phyloP scores from a whole-genome alignment of 805 yeast genomes.

The Wickerhamomyces ciferrii region DNA sequence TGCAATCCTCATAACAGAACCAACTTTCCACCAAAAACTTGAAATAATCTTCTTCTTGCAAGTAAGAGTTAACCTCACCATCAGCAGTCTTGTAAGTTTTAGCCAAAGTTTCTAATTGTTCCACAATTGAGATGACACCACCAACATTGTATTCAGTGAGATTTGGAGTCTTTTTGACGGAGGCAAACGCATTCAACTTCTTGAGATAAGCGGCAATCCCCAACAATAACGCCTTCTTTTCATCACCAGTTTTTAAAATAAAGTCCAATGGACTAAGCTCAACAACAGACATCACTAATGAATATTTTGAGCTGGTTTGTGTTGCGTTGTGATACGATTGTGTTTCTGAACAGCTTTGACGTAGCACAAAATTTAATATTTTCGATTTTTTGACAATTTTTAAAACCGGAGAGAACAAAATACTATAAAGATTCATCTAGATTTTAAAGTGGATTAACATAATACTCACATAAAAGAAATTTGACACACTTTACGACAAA shows the following conservation, averaged over 20 bases:
- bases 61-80: neutral
- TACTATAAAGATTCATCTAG: neutral
- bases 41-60: neutral
- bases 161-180: slow-evolving; percentile 23
- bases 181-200: neutral
- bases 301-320: neutral
- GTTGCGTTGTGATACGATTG: too few species aligned
- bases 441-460: too few species aligned
- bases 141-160: slow-evolving; percentile 40
- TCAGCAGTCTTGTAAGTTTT: neutral
- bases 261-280: neutral
- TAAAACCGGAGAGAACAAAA: neutral
- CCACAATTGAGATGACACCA: slow-evolving; percentile 31
- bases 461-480: too few species aligned
- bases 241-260: neutral
- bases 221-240: neutral
- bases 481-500: too few species aligned
- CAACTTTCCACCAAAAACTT: neutral
- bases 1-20: neutral
- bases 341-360: too few species aligned
- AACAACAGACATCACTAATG: neutral
- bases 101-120: slow-evolving; percentile 4
- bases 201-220: neutral
- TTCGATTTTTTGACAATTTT: neutral
- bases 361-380: too few species aligned